These are phyloP conservation scores for Deakozyma indianensis DNA, from an alignment of 805 yeast species.

Conservation along the genomic window DNA sequence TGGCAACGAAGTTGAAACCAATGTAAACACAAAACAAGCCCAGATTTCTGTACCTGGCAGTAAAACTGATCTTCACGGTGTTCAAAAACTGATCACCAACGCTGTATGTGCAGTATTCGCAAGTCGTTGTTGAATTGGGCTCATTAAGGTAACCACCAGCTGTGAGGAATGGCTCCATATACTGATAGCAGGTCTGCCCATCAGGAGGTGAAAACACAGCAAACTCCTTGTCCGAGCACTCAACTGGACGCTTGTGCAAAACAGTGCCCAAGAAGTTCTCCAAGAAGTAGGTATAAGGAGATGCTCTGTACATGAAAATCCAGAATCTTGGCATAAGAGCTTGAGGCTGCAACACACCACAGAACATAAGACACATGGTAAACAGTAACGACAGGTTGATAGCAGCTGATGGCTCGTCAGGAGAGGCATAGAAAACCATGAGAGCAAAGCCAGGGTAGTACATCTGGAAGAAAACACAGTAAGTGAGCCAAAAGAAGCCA, in stretches of 20 bases:
- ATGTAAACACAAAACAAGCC: slow-evolving; percentile 49
- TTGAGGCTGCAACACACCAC: slow-evolving; percentile 53
- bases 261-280: slow-evolving; percentile 36
- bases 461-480: slow-evolving; percentile 34
- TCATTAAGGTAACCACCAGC: slow-evolving; percentile 45
- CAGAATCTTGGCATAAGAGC: slow-evolving; percentile 62
- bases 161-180: slow-evolving; percentile 28
- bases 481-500: slow-evolving; percentile 37
- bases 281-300: slow-evolving; percentile 58
- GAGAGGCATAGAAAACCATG: slow-evolving; percentile 42
- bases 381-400: slow-evolving; percentile 41
- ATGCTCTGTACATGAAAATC: slow-evolving; percentile 67
- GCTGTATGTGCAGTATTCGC: slow-evolving; percentile 28
- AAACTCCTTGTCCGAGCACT: slow-evolving; percentile 35
- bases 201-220: slow-evolving; percentile 36
- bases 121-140: slow-evolving; percentile 30
- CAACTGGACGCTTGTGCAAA: slow-evolving; percentile 36
- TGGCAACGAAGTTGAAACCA: slow-evolving; percentile 32
- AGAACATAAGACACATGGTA: slow-evolving; percentile 45
- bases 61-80: slow-evolving; percentile 29
- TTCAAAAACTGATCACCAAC: slow-evolving; percentile 30
- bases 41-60: slow-evolving; percentile 48
- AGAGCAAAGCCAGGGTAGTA: slow-evolving; percentile 40
- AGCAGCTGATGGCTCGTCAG: slow-evolving; percentile 54
- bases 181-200: slow-evolving; percentile 53